phyloP scores from a whole-genome alignment of 148 eudicot genomes.

The Cornus kousa region DNA sequence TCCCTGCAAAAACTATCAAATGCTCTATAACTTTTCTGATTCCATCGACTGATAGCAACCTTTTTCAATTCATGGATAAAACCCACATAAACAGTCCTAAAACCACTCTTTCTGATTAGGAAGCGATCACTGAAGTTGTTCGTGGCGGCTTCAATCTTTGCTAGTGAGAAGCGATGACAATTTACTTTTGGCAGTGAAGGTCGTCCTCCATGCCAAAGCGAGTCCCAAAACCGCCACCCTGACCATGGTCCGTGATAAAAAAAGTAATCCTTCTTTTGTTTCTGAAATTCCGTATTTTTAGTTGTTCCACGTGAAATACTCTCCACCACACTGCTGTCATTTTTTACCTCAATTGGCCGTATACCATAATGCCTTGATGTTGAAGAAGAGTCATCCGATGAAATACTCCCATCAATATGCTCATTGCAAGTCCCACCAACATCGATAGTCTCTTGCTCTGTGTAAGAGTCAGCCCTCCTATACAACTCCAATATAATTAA shows the following conservation, averaged over 20 bases:
- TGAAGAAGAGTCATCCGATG: too few relatives aligned
- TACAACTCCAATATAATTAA: constrained; percentile 16
- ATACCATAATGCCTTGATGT: too few relatives aligned
- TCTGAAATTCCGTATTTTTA: too few relatives aligned
- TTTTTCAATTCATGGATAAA: not conserved
- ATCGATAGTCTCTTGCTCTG: not conserved
- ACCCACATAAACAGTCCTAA: constrained; percentile 10
- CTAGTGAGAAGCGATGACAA: not conserved
- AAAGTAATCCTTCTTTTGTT: too few relatives aligned
- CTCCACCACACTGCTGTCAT: too few relatives aligned
- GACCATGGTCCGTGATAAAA: not conserved
- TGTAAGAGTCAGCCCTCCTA: not conserved
- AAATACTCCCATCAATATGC: not conserved
- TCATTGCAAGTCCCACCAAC: not conserved
- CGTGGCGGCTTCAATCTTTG: not conserved
- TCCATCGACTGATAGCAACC: constrained; percentile 9
- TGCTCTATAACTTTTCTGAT: too few relatives aligned
- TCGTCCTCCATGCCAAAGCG: too few relatives aligned
- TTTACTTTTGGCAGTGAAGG: too few relatives aligned
- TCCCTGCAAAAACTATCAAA: not conserved
- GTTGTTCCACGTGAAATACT: not conserved
- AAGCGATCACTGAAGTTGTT: not conserved
- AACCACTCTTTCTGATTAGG: not conserved
- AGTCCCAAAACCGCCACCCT: too few relatives aligned
- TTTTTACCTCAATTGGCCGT: too few relatives aligned